Evolutionary conservation across 192 early-diverging fungal species (phyloP), one percentile per base, ranked within the genome.

Genomic region (Backusella circina): DNA sequence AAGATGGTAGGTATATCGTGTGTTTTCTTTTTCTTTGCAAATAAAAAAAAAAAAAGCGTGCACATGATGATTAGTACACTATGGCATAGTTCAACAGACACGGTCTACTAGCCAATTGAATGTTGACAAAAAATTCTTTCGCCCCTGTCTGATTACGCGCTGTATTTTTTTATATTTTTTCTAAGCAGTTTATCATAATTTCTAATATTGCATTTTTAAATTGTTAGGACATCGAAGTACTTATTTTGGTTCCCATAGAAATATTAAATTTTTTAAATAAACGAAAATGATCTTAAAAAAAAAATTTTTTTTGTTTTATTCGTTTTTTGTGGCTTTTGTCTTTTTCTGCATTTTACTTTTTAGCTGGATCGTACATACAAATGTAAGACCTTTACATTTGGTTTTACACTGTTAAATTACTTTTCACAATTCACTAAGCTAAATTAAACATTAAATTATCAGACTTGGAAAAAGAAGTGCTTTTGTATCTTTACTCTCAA

Each of bases 91-190:
- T 67, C 65, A 67, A 67, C 65, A 33, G 65, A 67, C 28, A 15
- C 51, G 65, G 65, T 67, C 65, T 67, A 67, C 65, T 67, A 67
- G 18, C 65, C 65, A 33, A 67, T 67, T 33, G 31, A 67, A 67
- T 67, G 65, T 67, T 67, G 65, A 67, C 33, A 67, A 31, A 67
- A 35, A 67, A 33, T 67, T 67, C 65, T 67, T 67, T 67, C 65
- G 65, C 65, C 65, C 65, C 65, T 67, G 33, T 67, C 65, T 67
- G 65, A 67, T 35, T 67, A 31, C 16, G 7, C 13, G 28, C 28
- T 66, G 0, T 33, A 6, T 35, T 30, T 33, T 33, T 35, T n/a
- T 16, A 31, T 35, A 30, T 33, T 32, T 65, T 23, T 30, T 66
- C n/a, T 65, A 1, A 7, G n/a, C 18, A 13, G 33, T 5, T 67